Base-by-base conservation (phyloP, 495 filamentous ascomycete genomes). In the Lophium mytilinum region DNA sequence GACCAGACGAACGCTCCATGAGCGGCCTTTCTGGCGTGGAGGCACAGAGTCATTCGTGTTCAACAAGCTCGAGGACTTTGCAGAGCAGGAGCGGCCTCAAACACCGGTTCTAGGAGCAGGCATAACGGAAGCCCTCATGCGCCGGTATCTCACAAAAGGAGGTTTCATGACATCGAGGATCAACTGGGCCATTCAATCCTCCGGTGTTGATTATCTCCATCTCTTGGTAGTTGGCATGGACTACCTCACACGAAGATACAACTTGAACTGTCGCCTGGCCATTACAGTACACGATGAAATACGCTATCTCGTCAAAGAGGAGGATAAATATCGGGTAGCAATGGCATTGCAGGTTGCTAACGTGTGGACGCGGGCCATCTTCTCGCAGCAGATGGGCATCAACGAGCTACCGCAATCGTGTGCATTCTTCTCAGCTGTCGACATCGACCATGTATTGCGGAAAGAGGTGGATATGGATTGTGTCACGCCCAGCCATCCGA, bases 391-490 rank as follows among this genome's bases (percentile, higher is more conserved):
- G 72, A 88, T 97, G 60, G 93, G 93, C 40, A 98, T 97, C 61
- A 74, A 95, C 56, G 94, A 98, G 65, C 81, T 98, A 6, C 93
- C 93, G 2, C 93, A 96, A 68, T 82, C 84, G 4, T 95, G 90
- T 64, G 93, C 93, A 18, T 98, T 88, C 71, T 98, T 98, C 74
- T 94, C 88, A 1, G 90, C 93, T 1, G 83, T 98, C 17, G 93
- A 98, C 64, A 88, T 98, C 59, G 93, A 98, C 66, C 80, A 84
- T 56, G 90, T 98, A 9, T 78, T 98, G 14, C 85, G 93, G 37
- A 98, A 98, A 68, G 93, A 98, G 66, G 94, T 98, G 17, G 84
- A 97, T 67, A 94, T 98, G 89, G 87, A 95, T 66, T 98, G 93
- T 68, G 70, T 96, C 47, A 98, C 93, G 0, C 93, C 94, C 9